Base-by-base conservation (phyloP, 2,329 filamentous ascomycete species). In the Aureobasidium sp. region DNA sequence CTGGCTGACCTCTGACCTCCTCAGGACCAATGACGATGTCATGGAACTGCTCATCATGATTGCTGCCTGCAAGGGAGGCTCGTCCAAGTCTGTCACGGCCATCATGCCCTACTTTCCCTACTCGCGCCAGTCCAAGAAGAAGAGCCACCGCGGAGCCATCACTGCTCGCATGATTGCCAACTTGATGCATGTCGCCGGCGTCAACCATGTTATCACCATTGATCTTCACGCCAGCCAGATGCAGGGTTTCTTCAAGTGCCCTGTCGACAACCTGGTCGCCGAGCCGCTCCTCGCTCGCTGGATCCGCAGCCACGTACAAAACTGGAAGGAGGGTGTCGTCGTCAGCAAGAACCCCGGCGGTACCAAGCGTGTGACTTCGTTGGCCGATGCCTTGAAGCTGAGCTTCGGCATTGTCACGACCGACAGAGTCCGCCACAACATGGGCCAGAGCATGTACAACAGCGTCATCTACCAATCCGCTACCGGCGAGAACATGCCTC, bases 41-140 rank as follows among this genome's bases (percentile, higher is more conserved):
- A 97, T 99, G 91, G 94, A 99, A 82, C 84, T 99, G 73, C 84
- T 99, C 73, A 97, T 99, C 77, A 96, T 99, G 90, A 97, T 97
- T 70, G 94, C 90, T 67, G 94, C 94, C 68, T 99, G 94, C 83
- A 97, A 97, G 77, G 92, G 94, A 72, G 94, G 93, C 67, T 97
- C 94, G 61, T 90, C 94, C 66, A 96, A 92, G 80, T 96, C 94
- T 71, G 89, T 97, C 73, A 97, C 93, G 93, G 90, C 90, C 67
- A 90, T 94, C 66, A 84, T 94, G 71, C 90, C 90, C 14, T 97
- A 97, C 78, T 99, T 97, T 72, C 94, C 94, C n/a, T 99, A 99
- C 80, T 97, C 91, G 68, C 90, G 94, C 65, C 94, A 99, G 76
- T 97, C 93, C 63, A 99, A 99, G 82, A 97, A 97, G 82, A 99